Conservation (phyloP, 1,139 yeast species). For the Sugiyamaella sp. region DNA sequence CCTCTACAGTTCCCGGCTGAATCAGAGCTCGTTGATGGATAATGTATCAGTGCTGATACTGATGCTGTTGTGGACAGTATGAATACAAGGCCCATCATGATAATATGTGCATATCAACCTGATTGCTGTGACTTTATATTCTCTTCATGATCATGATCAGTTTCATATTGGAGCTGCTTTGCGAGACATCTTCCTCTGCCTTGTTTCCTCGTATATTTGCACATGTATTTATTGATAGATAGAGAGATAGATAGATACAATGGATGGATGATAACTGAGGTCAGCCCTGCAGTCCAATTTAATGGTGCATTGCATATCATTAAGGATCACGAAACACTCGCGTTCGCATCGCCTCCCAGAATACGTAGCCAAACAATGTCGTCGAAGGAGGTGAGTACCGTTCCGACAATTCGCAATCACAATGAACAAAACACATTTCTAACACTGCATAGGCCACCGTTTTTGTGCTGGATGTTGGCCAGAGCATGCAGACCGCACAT, state of each 20-base stretch:
- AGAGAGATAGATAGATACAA: no score
- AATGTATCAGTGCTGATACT: no score
- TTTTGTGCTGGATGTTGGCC: conserved; percentile 57
- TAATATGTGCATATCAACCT: no score
- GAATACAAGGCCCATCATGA: no score
- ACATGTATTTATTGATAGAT: not conserved
- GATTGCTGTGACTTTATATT: no score
- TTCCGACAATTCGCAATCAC: not conserved
- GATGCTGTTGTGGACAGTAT: no score
- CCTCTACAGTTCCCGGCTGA: no score
- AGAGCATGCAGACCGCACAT: conserved; percentile 46
- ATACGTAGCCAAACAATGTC: conserved; percentile 36
- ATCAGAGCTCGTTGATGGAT: no score
- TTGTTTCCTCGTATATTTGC: no score
- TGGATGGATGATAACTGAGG: not conserved
- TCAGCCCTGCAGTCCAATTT: not conserved
- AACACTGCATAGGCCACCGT: conserved; percentile 47
- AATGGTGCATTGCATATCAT: not conserved
- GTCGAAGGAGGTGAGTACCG: conserved; percentile 46
- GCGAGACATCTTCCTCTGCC: no score
- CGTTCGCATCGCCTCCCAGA: not conserved
- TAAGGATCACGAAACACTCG: conserved; percentile 6
- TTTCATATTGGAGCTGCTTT: no score
- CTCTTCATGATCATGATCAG: no score
- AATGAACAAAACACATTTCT: not conserved